These are phyloP conservation scores for Fabrea salina DNA, from an alignment of 169 alveolate species.

Conservation along the genomic window DNA sequence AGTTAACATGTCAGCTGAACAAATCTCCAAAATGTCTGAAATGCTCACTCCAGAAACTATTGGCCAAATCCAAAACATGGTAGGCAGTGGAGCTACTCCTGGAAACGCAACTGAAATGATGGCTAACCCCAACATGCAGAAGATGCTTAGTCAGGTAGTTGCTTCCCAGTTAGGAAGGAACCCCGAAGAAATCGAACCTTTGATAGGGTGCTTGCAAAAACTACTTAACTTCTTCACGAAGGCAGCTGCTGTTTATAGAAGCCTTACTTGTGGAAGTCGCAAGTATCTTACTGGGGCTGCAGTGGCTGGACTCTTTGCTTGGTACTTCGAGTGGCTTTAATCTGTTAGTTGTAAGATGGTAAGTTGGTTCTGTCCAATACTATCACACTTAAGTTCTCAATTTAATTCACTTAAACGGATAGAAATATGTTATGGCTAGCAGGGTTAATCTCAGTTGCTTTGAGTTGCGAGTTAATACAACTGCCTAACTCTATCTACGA, in stretches of 20 bases:
- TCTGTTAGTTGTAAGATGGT: too few relatives aligned
- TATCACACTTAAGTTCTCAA: too few relatives aligned
- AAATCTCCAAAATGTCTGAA: constrained; percentile 15
- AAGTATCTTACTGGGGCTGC: not conserved
- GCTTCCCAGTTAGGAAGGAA: not conserved
- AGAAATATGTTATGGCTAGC: too few relatives aligned
- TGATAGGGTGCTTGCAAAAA: not conserved
- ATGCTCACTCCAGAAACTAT: constrained; percentile 26
- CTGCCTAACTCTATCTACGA: too few relatives aligned
- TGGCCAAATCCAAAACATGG: not conserved
- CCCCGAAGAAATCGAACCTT: constrained; percentile 1
- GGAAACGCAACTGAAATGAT: not conserved
- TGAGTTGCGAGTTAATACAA: too few relatives aligned
- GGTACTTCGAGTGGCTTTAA: not conserved
- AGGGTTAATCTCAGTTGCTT: too few relatives aligned
- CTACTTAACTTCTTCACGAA: not conserved
- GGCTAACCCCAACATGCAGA: not conserved
- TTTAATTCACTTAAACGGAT: too few relatives aligned
- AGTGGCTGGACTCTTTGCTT: not conserved
- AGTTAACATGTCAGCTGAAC: constrained; percentile 23
- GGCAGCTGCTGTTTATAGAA: not conserved
- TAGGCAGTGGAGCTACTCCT: not conserved
- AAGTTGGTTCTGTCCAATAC: too few relatives aligned
- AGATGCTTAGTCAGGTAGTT: not conserved
- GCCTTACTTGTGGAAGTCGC: not conserved